phyloP scores from a whole-genome alignment of 2,329 filamentous ascomycete species.

The Chaetomiaceae sp. region DNA sequence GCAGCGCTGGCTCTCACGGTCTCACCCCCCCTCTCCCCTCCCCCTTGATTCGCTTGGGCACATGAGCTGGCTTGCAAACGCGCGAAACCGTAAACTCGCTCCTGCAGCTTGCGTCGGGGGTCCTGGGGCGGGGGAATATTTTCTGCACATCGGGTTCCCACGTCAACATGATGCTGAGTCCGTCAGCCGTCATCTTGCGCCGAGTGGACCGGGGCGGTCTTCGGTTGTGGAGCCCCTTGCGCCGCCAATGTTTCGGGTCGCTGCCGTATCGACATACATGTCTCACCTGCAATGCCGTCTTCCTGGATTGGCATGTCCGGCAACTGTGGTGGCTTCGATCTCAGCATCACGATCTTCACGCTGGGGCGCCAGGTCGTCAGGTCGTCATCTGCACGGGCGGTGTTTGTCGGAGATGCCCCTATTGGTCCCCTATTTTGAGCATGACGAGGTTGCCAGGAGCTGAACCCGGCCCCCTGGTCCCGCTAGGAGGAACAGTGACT shows the following conservation, averaged over 20 bases:
- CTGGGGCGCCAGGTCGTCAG: constrained; percentile 5
- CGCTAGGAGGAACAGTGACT: constrained; percentile 8
- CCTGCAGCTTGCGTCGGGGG: constrained; percentile 4
- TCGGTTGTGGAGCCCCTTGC: background rate
- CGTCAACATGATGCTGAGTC: background rate
- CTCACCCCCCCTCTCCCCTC: no score
- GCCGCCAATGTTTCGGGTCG: constrained; percentile 16
- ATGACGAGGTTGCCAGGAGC: constrained; percentile 3
- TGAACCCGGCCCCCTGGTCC: constrained; percentile 2
- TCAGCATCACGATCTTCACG: constrained; percentile 4
- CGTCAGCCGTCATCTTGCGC: background rate
- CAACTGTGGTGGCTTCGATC: background rate
- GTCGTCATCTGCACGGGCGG: background rate
- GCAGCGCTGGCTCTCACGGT: background rate
- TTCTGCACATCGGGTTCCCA: background rate
- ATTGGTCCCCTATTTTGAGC: constrained; percentile 2
- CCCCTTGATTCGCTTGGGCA: no score
- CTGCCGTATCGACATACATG: constrained; percentile 11
- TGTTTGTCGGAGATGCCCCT: background rate
- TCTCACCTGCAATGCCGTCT: constrained; percentile 12
- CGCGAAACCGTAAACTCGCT: background rate
- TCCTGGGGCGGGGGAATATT: background rate
- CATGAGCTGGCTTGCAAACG: constrained; percentile 4
- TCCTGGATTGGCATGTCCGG: constrained; percentile 2
- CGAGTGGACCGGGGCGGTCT: background rate